These are phyloP conservation scores for Wickerhamomyces queroliae DNA, from an alignment of 805 yeast species.

Conservation along the genomic window DNA sequence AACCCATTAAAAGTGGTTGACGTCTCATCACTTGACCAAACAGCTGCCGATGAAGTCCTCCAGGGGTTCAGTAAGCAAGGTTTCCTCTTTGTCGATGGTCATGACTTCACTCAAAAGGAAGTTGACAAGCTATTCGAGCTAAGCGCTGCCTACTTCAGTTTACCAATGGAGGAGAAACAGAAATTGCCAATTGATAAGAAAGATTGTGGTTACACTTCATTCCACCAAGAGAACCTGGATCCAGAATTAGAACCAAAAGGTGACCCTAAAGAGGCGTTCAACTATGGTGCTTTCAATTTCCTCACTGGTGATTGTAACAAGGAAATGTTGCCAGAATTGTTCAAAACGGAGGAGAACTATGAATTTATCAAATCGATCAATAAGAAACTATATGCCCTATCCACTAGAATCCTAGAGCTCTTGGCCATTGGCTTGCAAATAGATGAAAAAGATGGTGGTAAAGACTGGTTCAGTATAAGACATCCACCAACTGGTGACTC, in stretches of 20 bases:
- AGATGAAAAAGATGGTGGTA: slow-evolving; percentile 45
- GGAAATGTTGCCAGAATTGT: slow-evolving; percentile 46
- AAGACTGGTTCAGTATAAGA: slow-evolving; percentile 58
- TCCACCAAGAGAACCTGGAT: slow-evolving; percentile 44
- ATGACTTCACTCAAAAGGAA: slow-evolving; percentile 51
- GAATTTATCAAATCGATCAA: slow-evolving; percentile 34
- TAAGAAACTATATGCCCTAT: slow-evolving; percentile 42
- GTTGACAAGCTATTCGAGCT: slow-evolving; percentile 44
- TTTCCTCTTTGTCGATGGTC: slow-evolving; percentile 62
- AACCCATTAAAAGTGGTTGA: slow-evolving; percentile 57
- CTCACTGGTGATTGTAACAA: slow-evolving; percentile 37
- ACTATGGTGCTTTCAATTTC: slow-evolving; percentile 52
- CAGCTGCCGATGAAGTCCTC: slow-evolving; percentile 45
- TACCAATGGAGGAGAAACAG: slow-evolving; percentile 45
- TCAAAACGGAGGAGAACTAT: slow-evolving; percentile 35
- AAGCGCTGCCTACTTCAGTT: slow-evolving; percentile 42
- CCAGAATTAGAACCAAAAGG: slow-evolving; percentile 28
- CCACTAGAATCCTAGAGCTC: slow-evolving; percentile 44
- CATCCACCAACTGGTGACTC: slow-evolving; percentile 46
- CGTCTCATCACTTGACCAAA: slow-evolving; percentile 34
- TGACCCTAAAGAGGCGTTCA: slow-evolving; percentile 67
- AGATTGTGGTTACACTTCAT: slow-evolving; percentile 57
- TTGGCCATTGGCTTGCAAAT: slow-evolving; percentile 61
- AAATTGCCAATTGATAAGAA: slow-evolving; percentile 43
- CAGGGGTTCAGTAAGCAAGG: slow-evolving; percentile 61